Evolutionary conservation across 225 moss, liverwort and hornwort genomes (phyloP).

Genomic region (Takakia lepidozioides): DNA sequence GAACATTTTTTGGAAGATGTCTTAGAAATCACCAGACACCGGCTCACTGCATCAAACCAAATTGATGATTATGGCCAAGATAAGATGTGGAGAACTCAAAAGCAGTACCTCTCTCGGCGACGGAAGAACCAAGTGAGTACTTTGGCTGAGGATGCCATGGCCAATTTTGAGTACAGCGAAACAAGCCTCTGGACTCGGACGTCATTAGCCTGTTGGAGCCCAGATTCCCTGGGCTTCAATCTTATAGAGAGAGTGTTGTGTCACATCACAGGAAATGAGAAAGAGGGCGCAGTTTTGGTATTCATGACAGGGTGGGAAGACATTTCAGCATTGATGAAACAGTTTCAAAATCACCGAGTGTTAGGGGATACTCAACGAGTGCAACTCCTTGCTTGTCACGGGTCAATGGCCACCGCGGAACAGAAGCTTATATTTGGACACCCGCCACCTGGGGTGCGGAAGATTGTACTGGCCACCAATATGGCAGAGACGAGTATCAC

Average conservation of each 20-base stretch:
- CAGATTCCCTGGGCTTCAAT: constrained; percentile 86
- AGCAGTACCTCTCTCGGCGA: constrained; percentile 61
- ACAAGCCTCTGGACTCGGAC: constrained; percentile 60
- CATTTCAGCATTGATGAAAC: constrained; percentile 68
- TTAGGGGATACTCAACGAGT: constrained; percentile 50
- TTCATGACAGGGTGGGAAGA: constrained; percentile 99
- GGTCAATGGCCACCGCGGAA: constrained; percentile 89
- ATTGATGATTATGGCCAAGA: constrained; percentile 96
- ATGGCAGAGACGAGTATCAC: constrained; percentile 99
- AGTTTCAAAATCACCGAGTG: constrained; percentile 55
- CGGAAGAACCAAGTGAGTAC: constrained; percentile 57
- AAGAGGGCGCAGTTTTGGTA: constrained; percentile 81
- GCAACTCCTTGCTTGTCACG: constrained; percentile 83
- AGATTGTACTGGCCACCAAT: constrained; percentile 96
- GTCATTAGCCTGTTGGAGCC: constrained; percentile 82
- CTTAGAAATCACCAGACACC: constrained; percentile 54
- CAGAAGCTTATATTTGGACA: constrained; percentile 82
- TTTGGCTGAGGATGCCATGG: constrained; percentile 75
- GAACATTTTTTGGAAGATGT: constrained; percentile 68
- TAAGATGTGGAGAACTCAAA: constrained; percentile 83
- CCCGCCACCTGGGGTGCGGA: constrained; percentile 72
- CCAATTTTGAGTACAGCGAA: constrained; percentile 44
- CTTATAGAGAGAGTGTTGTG: constrained; percentile 60
- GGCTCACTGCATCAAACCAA: constrained; percentile 76
- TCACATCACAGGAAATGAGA: constrained; percentile 53